Evolutionary conservation across 352 stramenopile species (phyloP).

Genomic region (Phytophthora pluvialis): DNA sequence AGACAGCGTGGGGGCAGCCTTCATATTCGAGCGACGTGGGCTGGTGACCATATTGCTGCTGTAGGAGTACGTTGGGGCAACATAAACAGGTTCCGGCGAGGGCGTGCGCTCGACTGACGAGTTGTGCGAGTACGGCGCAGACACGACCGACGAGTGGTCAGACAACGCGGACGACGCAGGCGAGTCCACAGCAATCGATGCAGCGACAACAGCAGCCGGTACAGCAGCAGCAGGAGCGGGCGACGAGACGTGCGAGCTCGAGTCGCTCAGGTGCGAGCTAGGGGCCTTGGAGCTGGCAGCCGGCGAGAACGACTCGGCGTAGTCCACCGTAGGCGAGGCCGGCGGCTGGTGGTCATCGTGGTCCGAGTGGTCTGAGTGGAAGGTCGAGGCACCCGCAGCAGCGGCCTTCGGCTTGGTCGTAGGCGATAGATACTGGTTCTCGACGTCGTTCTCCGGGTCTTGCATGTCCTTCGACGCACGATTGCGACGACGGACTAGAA

Average conservation of each 20-base stretch:
- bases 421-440: constrained; percentile 69
- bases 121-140: constrained; percentile 19
- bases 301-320: constrained; percentile 56
- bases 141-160: constrained; percentile 26
- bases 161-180: constrained; percentile 20
- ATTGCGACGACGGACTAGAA: constrained; percentile 71
- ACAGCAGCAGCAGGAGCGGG: constrained; percentile 5
- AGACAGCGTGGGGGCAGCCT: constrained; percentile 41
- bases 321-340: constrained; percentile 60
- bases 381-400: constrained; percentile 24
- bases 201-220: constrained; percentile 40
- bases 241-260: constrained; percentile 8
- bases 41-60: constrained; percentile 40
- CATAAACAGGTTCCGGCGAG: constrained; percentile 30
- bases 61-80: constrained; percentile 33
- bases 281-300: constrained; percentile 36
- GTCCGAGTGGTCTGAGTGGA: constrained; percentile 41
- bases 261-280: constrained; percentile 22
- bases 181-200: constrained; percentile 30
- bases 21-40: constrained; percentile 25
- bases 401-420: constrained; percentile 54
- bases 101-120: constrained; percentile 17
- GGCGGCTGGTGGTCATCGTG: constrained; percentile 32
- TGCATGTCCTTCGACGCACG: constrained; percentile 37
- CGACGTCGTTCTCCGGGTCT: constrained; percentile 50